Evolutionary conservation across 1,284 basidiomycete genomes (phyloP), one percentile per base, ranked within the genome.

Genomic region (Apiotrichum sp.): DNA sequence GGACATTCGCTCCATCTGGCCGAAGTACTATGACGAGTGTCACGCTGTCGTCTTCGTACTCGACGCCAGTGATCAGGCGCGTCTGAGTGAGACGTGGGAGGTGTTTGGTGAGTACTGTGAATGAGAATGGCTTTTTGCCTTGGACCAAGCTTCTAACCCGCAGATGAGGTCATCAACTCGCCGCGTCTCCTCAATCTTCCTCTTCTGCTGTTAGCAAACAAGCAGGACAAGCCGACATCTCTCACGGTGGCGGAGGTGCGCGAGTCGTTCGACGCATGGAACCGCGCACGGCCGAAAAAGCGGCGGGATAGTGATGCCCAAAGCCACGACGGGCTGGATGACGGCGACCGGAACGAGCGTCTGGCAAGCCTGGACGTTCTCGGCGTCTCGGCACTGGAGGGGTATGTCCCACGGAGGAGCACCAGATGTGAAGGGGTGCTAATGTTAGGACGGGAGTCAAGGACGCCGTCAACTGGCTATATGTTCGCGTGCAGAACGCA

Each of bases 1-100:
- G 1, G 90, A 92, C 33, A 93, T 96, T 48, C 82, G 92, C 22
- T 86, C 84, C 33, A 93, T 96, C 61, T 96, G 92, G 92, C 84
- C 86, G 52, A 83, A 84, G 64, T 97, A 96, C 76, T 96, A 93
- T 69, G 87, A 90, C 57, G 89, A 95, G 70, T 93, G 90, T 65
- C 92, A 97, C 71, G 91, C 91, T 8, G 89, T 96, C 45, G 89
- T 88, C 34, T 95, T 89, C 67, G 87, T 95, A 50, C 84, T 96
- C 50, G 92, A 96, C 71, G 90, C 90, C 4, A 83, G 86, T 56
- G 92, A 96, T 78, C 80, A 86, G 50, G 88, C 88, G 66, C 79
- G 91, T 40, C 76, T 96, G 44, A 83, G 86, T 54, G 92, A 95
- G 78, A 88, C 88, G 11, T 96, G 92, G 92, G 87, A 90, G 63